Evolutionary conservation across 805 yeast genomes (phyloP), one percentile per base, ranked within the genome.

Genomic region (Hanseniaspora singularis): DNA sequence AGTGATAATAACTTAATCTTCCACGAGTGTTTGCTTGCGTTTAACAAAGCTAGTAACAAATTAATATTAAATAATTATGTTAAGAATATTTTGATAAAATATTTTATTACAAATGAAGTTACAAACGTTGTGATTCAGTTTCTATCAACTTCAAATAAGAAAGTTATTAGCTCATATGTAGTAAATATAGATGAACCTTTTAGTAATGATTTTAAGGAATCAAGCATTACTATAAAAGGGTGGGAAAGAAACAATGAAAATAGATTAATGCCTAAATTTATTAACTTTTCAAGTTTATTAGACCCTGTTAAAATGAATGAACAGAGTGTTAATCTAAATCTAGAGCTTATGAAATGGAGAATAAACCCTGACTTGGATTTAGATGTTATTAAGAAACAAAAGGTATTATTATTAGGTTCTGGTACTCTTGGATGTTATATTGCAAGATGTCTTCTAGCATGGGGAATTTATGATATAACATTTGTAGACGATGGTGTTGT

Each of bases 381-480:
- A 39, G 88, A 83, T 5, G 57, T 64, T 2, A 67, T 92, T 19
- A 73, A 75, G 52, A 50, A 62, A 15, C 72, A 80, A 10, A 79
- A 72, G 52, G 81, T 88, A 32, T 63, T 92, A 36, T 65, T 92
- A 14, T 69, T 92, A n/a, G 99, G 99, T 0, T 83, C 97, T 0
- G 99, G 99, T 6, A 92, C 99, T 2, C 68, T 94, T 7, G 99
- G 98, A 0, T 81, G 94, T 50, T 89, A 89, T 57, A 89, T 92
- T 5, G 73, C 94, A 0, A 69, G 99, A 47, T 81, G 83, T 0
- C 64, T 92, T 24, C 60, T 92, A 61, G 97, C 94, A 1, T 92
- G 98, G 98, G 98, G 98, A 3, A 88, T 88, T 0, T 66, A 85
- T 38, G 68, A 76, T 30, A 79, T 92, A 16, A 81, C 96, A 0